Evolutionary conservation across 2,329 filamentous ascomycete species (phyloP), one percentile per base, ranked within the genome.

Genomic region (Endoconidiophora laricicola): DNA sequence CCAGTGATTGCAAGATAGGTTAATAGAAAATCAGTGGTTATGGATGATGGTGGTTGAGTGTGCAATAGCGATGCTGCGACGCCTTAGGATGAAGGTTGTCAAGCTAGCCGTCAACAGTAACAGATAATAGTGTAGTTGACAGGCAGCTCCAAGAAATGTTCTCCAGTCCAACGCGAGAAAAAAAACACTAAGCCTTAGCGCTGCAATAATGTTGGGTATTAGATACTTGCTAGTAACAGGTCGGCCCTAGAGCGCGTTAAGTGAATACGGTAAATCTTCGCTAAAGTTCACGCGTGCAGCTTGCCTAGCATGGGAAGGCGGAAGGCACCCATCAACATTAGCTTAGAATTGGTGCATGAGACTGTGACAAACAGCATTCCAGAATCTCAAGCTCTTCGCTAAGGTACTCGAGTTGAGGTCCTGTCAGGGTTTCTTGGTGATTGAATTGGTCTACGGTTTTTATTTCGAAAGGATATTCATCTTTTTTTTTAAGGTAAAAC

Each of bases 181-280:
- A 23, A 18, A 16, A 23, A 12, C 22, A 14, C 16, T 16, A 39
- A 46, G 29, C 29, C 12, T 45, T 4, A 22, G 39, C 39, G 14
- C 39, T 18, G n/a, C 2, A 41, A 41, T 7, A 43, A 23, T 5
- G n/a, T 24, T 23, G 18, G 41, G 6, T 18, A 2, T 43, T 9
- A 43, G 41, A 14, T 18, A 6, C 20, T 9, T 38, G n/a, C 16
- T 22, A 41, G 24, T 14, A n/a, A 16, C n/a, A 33, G 26, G n/a
- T 9, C 16, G 16, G 6, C 9, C 14, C 7, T 29, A 46, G 44
- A 18, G 26, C 44, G 44, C 44, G 44, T 46, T 46, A 46, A 46
- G 44, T 46, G 26, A 46, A 23, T 24, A 16, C 38, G 38, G n/a
- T 45, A 45, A 26, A 45, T 45, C 33, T 36, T 46, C 18, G 44